Evolutionary conservation across 176 grass and related monocot genomes (phyloP).

Genomic region (Thalia dealbata): DNA sequence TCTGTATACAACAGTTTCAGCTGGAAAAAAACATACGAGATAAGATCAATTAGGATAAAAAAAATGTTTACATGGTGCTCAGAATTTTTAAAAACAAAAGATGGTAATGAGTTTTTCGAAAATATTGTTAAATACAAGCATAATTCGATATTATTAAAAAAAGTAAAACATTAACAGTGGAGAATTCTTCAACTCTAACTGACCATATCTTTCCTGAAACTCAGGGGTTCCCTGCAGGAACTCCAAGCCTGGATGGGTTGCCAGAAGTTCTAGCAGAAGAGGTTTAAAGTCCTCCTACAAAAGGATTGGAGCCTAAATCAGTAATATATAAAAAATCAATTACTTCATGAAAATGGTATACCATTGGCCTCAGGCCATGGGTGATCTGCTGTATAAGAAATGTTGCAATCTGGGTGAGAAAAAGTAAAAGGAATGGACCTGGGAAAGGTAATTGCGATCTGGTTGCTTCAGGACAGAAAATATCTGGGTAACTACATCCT

Average conservation of each 20-base stretch:
- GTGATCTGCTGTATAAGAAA: background rate
- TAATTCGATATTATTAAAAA: background rate
- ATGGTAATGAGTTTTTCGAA: background rate
- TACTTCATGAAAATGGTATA: background rate
- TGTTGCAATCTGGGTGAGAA: conserved; percentile 1
- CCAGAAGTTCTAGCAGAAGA: conserved; percentile 77
- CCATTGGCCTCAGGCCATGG: background rate
- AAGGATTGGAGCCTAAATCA: background rate
- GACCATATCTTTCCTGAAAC: conserved; percentile 99
- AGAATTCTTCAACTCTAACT: background rate
- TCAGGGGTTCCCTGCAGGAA: conserved; percentile 98
- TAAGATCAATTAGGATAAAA: background rate
- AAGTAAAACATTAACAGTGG: background rate
- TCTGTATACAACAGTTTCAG: conserved; percentile 98
- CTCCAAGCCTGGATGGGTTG: conserved; percentile 94
- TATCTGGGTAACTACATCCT: conserved; percentile 76
- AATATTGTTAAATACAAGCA: background rate
- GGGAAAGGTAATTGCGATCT: conserved; percentile 48
- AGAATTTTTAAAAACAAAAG: background rate
- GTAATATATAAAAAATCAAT: conserved; percentile 5
- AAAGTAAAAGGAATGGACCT: conserved; percentile 43
- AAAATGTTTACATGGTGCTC: background rate
- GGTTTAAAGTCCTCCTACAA: conserved; percentile 92
- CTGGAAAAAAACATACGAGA: conserved; percentile 39
- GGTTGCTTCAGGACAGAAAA: conserved; percentile 81